These are phyloP conservation scores for Hortaea werneckii DNA, from an alignment of 2,329 filamentous ascomycete species.

Conservation along the genomic window DNA sequence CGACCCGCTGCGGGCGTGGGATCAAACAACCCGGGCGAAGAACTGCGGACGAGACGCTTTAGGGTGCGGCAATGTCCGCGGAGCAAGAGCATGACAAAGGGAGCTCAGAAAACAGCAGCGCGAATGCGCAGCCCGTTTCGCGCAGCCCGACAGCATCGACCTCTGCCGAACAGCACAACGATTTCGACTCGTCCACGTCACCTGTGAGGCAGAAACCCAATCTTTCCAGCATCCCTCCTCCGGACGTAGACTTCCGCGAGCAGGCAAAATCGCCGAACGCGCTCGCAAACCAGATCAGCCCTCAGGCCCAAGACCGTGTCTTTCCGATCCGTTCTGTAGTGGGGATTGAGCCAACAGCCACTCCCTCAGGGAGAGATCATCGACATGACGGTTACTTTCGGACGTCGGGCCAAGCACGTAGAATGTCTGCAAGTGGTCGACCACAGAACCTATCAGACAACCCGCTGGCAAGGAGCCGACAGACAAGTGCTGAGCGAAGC, in stretches of 20 bases:
- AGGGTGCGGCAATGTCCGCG: slow-evolving; percentile 6
- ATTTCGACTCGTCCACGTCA: neutral
- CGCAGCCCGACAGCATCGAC: neutral
- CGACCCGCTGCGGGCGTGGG: neutral
- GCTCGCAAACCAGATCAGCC: slow-evolving; percentile 25
- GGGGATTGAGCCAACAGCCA: slow-evolving; percentile 51
- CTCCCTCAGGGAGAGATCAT: slow-evolving; percentile 5
- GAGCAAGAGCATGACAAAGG: slow-evolving; percentile 1
- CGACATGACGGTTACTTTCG: slow-evolving; percentile 27
- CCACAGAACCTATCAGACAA: slow-evolving; percentile 10
- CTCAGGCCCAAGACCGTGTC: slow-evolving; percentile 48
- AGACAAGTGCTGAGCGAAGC: neutral
- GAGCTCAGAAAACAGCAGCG: neutral
- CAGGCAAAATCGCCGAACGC: neutral
- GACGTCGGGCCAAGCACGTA: slow-evolving; percentile 12
- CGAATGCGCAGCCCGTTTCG: neutral
- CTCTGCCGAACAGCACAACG: neutral
- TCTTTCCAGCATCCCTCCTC: neutral
- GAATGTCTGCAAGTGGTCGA: slow-evolving; percentile 7
- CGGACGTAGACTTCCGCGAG: neutral
- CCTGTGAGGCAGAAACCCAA: neutral
- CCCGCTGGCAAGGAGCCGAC: neutral
- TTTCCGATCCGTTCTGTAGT: slow-evolving; percentile 76
- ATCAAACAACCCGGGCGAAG: neutral
- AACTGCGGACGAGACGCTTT: neutral